These are phyloP conservation scores for Grosmannia penicillata DNA, from an alignment of 2,329 filamentous ascomycete genomes.

Conservation along the genomic window DNA sequence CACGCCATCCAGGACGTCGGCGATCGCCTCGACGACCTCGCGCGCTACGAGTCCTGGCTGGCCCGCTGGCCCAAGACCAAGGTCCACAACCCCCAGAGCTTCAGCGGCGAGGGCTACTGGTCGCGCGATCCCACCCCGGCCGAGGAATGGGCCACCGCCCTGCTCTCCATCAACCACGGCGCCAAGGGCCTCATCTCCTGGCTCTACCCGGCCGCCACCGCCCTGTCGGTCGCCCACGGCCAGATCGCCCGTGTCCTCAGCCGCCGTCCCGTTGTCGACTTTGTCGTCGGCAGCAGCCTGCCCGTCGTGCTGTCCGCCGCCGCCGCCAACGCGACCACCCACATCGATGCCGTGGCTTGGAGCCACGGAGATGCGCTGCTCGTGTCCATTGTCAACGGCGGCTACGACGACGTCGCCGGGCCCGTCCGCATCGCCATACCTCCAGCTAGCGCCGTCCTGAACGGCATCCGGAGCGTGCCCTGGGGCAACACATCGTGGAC, in stretches of 20 bases:
- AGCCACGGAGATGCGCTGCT: constrained; percentile 14
- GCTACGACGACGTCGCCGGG: constrained; percentile 11
- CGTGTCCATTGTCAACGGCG: constrained; percentile 22
- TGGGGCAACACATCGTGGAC: constrained; percentile 16
- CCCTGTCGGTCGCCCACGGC: constrained; percentile 23
- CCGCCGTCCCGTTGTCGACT: constrained; percentile 20
- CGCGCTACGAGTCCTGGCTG: constrained; percentile 23
- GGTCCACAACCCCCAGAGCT: constrained; percentile 30
- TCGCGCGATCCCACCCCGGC: constrained; percentile 25
- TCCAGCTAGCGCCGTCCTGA: background rate
- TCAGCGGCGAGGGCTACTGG: constrained; percentile 33
- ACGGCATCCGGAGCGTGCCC: constrained; percentile 8
- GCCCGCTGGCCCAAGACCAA: constrained; percentile 27
- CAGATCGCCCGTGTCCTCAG: constrained; percentile 23
- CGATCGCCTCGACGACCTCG: constrained; percentile 19
- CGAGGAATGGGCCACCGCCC: constrained; percentile 29
- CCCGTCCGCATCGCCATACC: constrained; percentile 1
- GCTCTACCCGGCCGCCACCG: constrained; percentile 26
- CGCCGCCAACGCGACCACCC: constrained; percentile 7
- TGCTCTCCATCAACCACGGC: constrained; percentile 30
- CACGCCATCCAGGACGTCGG: constrained; percentile 34
- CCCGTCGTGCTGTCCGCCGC: constrained; percentile 9
- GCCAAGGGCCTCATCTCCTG: constrained; percentile 27
- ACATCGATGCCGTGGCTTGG: constrained; percentile 23
- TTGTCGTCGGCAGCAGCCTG: constrained; percentile 20